Base-by-base conservation (phyloP, 83 land plant species). In the Thuja plicata region DNA sequence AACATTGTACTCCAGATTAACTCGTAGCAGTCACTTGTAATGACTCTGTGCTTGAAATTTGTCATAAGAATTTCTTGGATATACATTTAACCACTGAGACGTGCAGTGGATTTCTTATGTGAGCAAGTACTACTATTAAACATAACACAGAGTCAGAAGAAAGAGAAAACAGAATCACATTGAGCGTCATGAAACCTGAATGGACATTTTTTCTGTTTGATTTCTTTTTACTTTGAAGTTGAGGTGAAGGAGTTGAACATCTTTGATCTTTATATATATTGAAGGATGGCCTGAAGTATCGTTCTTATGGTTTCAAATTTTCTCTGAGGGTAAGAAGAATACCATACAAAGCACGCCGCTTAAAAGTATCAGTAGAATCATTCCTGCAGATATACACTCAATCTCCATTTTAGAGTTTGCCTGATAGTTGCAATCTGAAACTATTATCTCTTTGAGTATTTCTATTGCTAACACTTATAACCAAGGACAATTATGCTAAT, bases 361-460 rank as follows among this genome's bases (percentile, higher is more conserved):
- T 48, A 81, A 50, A 27, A 87, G 90, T 1, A 73, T 87, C 7
- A 91, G 90, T 35, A 89, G 4, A 35, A 50, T 45, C 90, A 91
- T 91, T 70, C 88, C 92, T 89, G 83, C 27, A 41, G 16, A 46
- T 38, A 82, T 17, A 9, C 13, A 57, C 37, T 40, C 24, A 86
- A 34, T 16, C 12, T 37, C 24, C 41, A 34, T 35, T 52, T 84
- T 43, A 52, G 70, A 86, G 60, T 52, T 13, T 52, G 57, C 43
- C 70, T 86, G 34, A 34, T 32, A 86, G 10, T 45, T 52, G 70
- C 17, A 52, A 3, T 52, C 55, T 52, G 37, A 52, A 34, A 52
- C 70, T 86, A 19, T 37, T 54, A 86, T 4, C 10, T 86, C 70
- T 21, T 11, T 17, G 9, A 32, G 66, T 35, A 8, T 52, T 17